Evolutionary conservation across 2,329 filamentous ascomycete genomes (phyloP).

Genomic region (Botrytis byssoidea): DNA sequence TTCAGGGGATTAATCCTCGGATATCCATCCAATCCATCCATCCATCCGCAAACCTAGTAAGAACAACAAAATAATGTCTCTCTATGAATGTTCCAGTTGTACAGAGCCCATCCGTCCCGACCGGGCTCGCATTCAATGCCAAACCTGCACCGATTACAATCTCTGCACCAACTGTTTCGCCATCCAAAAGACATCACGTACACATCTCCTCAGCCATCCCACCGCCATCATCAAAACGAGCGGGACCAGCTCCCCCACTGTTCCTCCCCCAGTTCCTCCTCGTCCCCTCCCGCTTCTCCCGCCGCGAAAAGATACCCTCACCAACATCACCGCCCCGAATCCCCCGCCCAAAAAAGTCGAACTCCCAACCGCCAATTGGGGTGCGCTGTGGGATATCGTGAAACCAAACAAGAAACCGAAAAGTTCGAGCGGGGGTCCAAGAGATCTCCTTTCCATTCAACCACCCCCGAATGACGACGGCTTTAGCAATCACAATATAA

Average conservation of each 20-base stretch:
- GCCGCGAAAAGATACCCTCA: conserved; percentile 15
- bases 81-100: conserved; percentile 17
- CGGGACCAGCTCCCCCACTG: conserved; percentile 24
- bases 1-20: background rate
- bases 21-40: conserved; percentile 4
- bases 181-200: conserved; percentile 28
- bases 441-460: background rate
- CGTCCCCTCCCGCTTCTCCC: conserved; percentile 26
- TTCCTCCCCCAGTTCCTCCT: conserved; percentile 23
- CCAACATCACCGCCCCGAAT: background rate
- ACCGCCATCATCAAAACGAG: conserved; percentile 27
- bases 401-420: conserved; percentile 29
- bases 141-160: conserved; percentile 24
- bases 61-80: conserved; percentile 15
- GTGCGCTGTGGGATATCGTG: conserved; percentile 32
- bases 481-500: background rate
- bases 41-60: background rate
- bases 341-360: conserved; percentile 15
- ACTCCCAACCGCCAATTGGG: conserved; percentile 34
- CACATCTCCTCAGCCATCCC: conserved; percentile 14
- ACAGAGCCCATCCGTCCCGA: conserved; percentile 14
- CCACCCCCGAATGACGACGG: background rate
- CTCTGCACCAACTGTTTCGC: conserved; percentile 35
- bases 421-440: background rate
- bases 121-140: conserved; percentile 16